Percentiles rank a stretch among this genome's conserved stretches.
These are phyloP conservation scores for Alternaria incomplexa DNA, from an alignment of 2,329 filamentous ascomycete species.

Conservation along the genomic window DNA sequence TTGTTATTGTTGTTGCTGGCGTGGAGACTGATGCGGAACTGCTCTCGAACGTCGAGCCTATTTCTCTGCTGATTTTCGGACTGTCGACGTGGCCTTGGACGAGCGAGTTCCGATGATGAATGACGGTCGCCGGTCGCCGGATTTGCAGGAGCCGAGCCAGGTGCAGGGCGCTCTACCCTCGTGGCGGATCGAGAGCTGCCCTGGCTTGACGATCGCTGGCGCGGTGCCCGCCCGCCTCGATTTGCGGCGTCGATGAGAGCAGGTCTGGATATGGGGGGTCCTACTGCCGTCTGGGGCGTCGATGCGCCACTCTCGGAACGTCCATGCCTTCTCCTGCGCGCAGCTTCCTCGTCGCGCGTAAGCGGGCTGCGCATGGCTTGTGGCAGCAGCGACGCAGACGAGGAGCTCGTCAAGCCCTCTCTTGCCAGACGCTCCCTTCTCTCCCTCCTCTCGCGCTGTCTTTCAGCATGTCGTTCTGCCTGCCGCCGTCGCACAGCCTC, in stretches of 20 bases:
- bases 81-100: constrained; percentile 41
- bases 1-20: constrained; percentile 4
- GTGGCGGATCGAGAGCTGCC: constrained; percentile 50
- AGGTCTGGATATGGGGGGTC: constrained; percentile 56
- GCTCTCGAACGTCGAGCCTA: constrained; percentile 47
- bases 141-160: constrained; percentile 29
- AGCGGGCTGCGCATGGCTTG: too few species aligned
- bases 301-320: constrained; percentile 45
- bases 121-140: constrained; percentile 57
- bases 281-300: constrained; percentile 38
- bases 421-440: constrained; percentile 33
- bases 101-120: constrained; percentile 27
- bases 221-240: constrained; percentile 36
- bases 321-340: constrained; percentile 40
- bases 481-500: constrained; percentile 84
- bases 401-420: too few species aligned
- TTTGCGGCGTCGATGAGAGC: constrained; percentile 53
- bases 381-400: too few species aligned
- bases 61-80: constrained; percentile 54
- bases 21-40: constrained; percentile 39
- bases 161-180: constrained; percentile 38
- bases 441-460: constrained; percentile 53
- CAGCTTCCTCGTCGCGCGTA: constrained; percentile 32
- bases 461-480: constrained; percentile 65
- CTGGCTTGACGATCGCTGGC: constrained; percentile 56